Conservation (phyloP, 495 filamentous ascomycete genomes). For the Thermochaetoides thermophila region DNA sequence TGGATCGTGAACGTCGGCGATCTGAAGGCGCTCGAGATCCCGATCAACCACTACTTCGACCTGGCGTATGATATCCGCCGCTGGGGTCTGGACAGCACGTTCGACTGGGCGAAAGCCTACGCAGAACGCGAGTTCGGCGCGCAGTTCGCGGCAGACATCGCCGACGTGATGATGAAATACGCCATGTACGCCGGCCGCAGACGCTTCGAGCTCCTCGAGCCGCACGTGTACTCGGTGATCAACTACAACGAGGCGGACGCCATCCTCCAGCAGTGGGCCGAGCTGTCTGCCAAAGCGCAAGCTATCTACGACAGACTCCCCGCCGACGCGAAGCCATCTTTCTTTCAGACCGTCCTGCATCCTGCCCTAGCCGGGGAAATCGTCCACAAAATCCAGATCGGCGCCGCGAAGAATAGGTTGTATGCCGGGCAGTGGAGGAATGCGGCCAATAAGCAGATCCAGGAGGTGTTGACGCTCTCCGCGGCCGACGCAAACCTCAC, state of each 20-base stretch:
- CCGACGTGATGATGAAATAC: slow-evolving; percentile 43
- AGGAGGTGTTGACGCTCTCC: slow-evolving; percentile 43
- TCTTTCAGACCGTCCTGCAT: slow-evolving; percentile 58
- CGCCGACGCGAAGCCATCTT: slow-evolving; percentile 35
- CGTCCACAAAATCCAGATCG: slow-evolving; percentile 46
- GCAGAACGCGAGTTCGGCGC: slow-evolving; percentile 46
- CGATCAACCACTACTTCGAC: slow-evolving; percentile 53
- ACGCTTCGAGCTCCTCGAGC: slow-evolving; percentile 56
- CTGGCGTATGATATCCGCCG: slow-evolving; percentile 47
- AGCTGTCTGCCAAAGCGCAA: slow-evolving; percentile 38
- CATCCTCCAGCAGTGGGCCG: slow-evolving; percentile 47
- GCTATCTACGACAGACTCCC: slow-evolving; percentile 39
- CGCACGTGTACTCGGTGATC: slow-evolving; percentile 45
- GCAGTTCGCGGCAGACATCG: slow-evolving; percentile 32
- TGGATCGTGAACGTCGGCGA: slow-evolving; percentile 72
- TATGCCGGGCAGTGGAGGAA: slow-evolving; percentile 51
- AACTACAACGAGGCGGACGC: slow-evolving; percentile 60
- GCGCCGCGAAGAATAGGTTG: slow-evolving; percentile 44
- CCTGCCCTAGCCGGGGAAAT: slow-evolving; percentile 48
- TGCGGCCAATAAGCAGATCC: slow-evolving; percentile 45
- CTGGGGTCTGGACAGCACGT: slow-evolving; percentile 39
- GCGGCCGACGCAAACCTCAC: slow-evolving; percentile 48
- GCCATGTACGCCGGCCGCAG: slow-evolving; percentile 46
- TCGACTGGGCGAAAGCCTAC: slow-evolving; percentile 41
- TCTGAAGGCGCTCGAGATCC: slow-evolving; percentile 53